A percentile compares a stretch with the other conserved stretches of the same genome.
These are phyloP conservation scores for Berberis vulgaris DNA, from an alignment of 164 flowering plant species.

Conservation along the genomic window DNA sequence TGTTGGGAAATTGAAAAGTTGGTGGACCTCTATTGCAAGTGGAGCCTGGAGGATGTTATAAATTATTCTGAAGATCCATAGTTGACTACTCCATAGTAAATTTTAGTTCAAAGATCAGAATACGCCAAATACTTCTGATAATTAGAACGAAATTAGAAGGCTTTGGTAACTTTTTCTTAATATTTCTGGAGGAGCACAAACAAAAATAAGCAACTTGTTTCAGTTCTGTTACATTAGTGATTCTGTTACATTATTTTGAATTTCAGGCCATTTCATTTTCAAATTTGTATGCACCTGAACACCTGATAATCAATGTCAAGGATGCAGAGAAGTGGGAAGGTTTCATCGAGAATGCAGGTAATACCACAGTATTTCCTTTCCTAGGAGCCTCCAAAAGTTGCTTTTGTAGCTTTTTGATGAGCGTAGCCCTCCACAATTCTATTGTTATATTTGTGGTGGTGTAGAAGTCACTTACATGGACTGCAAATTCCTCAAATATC, in stretches of 20 bases:
- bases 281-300: slow-evolving; percentile 94
- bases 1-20: too few relatives aligned
- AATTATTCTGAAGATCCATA: too few relatives aligned
- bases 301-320: slow-evolving; percentile 78
- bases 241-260: not conserved
- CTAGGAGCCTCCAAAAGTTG: not conserved
- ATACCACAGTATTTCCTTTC: not conserved
- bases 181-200: too few relatives aligned
- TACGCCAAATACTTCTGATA: too few relatives aligned
- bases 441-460: not conserved
- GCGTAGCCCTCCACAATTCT: not conserved
- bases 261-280: slow-evolving; percentile 87
- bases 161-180: too few relatives aligned
- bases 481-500: not conserved
- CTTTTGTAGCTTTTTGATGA: not conserved
- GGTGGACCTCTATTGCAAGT: too few relatives aligned
- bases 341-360: slow-evolving; percentile 91
- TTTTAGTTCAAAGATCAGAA: too few relatives aligned
- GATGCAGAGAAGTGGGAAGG: slow-evolving; percentile 95
- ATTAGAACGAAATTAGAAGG: too few relatives aligned
- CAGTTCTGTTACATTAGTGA: too few relatives aligned
- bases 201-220: too few relatives aligned
- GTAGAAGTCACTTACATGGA: not conserved
- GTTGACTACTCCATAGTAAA: too few relatives aligned
- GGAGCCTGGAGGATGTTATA: too few relatives aligned